Base-by-base conservation (phyloP, 768 basidiomycete genomes). In the Imleria badia region DNA sequence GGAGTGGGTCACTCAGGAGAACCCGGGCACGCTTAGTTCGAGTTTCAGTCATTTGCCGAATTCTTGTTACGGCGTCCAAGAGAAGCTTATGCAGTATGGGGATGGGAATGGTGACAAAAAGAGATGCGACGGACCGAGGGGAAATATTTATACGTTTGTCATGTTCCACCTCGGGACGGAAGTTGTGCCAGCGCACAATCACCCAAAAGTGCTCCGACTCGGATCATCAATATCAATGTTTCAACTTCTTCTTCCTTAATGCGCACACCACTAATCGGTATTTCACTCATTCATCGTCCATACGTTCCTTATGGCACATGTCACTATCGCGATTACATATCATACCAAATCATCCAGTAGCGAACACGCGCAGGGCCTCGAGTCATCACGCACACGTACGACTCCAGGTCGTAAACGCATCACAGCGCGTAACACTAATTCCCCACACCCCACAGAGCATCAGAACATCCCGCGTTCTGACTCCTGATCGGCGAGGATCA, bases 381-480 rank as follows among this genome's bases (percentile, higher is more conserved):
- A 44, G 48, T 38, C 51, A 46, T 50, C 42, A 19, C 42, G 42
- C 48, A 14, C 50, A 17, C 34, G 55, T 33, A 49, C 12, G 38
- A 47, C 54, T 51, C 39, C 42, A 35, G 51, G 60, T 52, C 20
- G 52, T 45, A 48, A 62, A 52, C 54, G 39, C 54, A 39, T 9
- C 42, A 29, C 20, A 20, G 46, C 23, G 52, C 36, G 33, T 11
- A 55, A 53, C 55, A 55, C 50, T 48, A 57, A 48, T 53, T 50
- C 65, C 55, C 58, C 60, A 60, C 45, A 57, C 48, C 57, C 54
- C 55, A 52, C 47, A 35, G 36, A 26, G 33, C 17, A 38, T 51
- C 48, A 19, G 38, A 47, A 59, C 62, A 67, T 48, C 67, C 65
- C 11, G 67, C 67, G 55, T 59, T 55, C 55, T 11, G 51, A 41